phyloP scores from a whole-genome alignment of 495 filamentous ascomycete genomes.

The Xylaria scruposa region DNA sequence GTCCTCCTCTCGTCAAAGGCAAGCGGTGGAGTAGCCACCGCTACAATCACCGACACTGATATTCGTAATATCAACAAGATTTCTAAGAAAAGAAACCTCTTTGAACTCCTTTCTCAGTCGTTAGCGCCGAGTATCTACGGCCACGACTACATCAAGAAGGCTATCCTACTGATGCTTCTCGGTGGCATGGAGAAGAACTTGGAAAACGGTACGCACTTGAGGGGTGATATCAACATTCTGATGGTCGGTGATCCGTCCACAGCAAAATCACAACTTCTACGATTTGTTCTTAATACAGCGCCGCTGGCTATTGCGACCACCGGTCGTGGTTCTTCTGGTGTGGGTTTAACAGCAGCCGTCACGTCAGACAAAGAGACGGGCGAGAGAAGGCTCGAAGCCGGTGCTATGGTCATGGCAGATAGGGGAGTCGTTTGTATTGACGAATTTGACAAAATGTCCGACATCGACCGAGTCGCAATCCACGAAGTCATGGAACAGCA shows the following conservation, averaged over 20 bases:
- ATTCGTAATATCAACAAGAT: conserved; percentile 99
- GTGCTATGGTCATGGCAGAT: conserved; percentile 98
- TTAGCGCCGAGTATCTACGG: conserved; percentile 98
- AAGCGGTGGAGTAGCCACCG: conserved; percentile 90
- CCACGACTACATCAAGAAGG: conserved; percentile 98
- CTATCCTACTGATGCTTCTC: conserved; percentile 95
- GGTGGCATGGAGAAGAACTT: conserved; percentile 98
- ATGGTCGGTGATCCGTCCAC: conserved; percentile 99
- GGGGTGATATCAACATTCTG: conserved; percentile 98
- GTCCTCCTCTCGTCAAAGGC: conserved; percentile 95
- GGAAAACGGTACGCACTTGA: conserved; percentile 96
- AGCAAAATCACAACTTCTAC: conserved; percentile 95
- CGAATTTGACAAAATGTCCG: conserved; percentile 99
- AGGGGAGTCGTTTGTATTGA: conserved; percentile 98
- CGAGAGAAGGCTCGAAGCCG: conserved; percentile 91
- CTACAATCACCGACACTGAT: conserved; percentile 94
- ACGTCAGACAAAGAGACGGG: conserved; percentile 98
- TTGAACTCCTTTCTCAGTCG: conserved; percentile 93
- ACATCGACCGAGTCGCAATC: conserved; percentile 96
- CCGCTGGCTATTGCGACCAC: conserved; percentile 97
- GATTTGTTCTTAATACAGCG: conserved; percentile 97
- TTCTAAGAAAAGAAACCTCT: conserved; percentile 92
- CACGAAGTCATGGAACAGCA: conserved; percentile 99
- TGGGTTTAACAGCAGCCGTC: conserved; percentile 97
- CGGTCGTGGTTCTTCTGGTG: conserved; percentile 94